Conservation (phyloP, 441 rosid species). For the Hypseocharis bilobata region DNA sequence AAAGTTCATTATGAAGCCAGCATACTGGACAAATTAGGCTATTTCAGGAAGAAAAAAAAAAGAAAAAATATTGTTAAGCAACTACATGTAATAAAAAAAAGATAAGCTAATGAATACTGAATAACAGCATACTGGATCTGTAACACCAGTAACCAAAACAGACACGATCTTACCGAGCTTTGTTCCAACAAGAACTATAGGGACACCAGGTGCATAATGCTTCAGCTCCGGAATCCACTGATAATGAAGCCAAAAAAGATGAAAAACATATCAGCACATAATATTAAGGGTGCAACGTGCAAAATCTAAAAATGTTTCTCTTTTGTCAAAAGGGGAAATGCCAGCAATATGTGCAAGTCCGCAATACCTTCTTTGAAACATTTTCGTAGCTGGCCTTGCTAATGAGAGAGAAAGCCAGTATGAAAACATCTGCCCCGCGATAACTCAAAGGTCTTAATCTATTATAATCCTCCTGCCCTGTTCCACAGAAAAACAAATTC, state of each 20-base stretch:
- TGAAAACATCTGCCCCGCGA: slow-evolving; percentile 73
- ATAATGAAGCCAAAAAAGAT: slow-evolving; percentile 21
- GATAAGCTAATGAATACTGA: neutral
- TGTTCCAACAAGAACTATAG: slow-evolving; percentile 72
- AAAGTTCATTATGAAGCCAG: neutral
- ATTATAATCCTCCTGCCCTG: slow-evolving; percentile 78
- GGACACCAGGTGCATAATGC: slow-evolving; percentile 78
- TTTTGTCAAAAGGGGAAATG: neutral
- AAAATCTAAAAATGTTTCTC: neutral
- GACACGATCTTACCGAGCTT: slow-evolving; percentile 44
- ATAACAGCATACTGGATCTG: neutral
- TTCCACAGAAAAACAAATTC: slow-evolving; percentile 4
- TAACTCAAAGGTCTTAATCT: slow-evolving; percentile 65
- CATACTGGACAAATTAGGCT: neutral
- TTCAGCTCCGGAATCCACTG: slow-evolving; percentile 83
- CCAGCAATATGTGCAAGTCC: neutral
- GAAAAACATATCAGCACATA: slow-evolving; percentile 12
- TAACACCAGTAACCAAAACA: neutral
- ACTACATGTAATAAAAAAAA: neutral
- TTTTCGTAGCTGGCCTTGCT: slow-evolving; percentile 88
- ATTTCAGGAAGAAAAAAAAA: too few relatives aligned
- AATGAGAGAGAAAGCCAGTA: slow-evolving; percentile 71
- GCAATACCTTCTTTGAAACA: slow-evolving; percentile 60
- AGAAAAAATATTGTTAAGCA: too few relatives aligned
- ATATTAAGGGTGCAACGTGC: neutral